These are phyloP conservation scores for Glaciozyma antarctica DNA, from an alignment of 768 basidiomycete genomes.

Conservation along the genomic window DNA sequence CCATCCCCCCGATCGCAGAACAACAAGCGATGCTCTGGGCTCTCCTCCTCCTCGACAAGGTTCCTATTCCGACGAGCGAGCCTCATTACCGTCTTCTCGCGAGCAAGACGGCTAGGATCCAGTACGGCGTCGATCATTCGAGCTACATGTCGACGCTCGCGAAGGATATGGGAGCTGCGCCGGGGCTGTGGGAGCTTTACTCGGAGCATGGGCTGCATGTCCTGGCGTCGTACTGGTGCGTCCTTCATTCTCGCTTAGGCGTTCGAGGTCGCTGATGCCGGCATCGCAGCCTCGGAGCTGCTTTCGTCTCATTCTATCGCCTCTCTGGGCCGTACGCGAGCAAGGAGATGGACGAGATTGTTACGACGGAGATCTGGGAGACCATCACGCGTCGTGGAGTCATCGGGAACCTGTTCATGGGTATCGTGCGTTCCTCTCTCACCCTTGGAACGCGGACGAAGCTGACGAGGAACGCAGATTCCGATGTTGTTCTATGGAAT, in stretches of 20 bases:
- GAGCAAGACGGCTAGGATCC: conserved; percentile 47
- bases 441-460: too few species aligned
- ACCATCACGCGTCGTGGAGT: conserved; percentile 51
- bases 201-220: conserved; percentile 48
- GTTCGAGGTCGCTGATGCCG: neutral
- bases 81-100: conserved; percentile 53
- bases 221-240: conserved; percentile 50
- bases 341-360: conserved; percentile 42
- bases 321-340: conserved; percentile 50
- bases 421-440: too few species aligned
- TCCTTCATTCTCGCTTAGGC: neutral
- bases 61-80: conserved; percentile 44
- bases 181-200: conserved; percentile 47
- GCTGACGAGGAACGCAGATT: too few species aligned
- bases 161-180: conserved; percentile 51
- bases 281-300: conserved; percentile 48
- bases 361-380: conserved; percentile 54
- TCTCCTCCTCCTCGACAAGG: conserved; percentile 44
- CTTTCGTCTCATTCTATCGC: conserved; percentile 54
- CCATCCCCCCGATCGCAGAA: conserved; percentile 46
- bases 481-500: too few species aligned
- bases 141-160: conserved; percentile 53
- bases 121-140: conserved; percentile 6
- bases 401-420: conserved; percentile 34
- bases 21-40: conserved; percentile 56